A percentile compares a stretch with the other conserved stretches of the same genome.
These are phyloP conservation scores for Claviceps quebecensis DNA, from an alignment of 2,329 filamentous ascomycete species.

Conservation along the genomic window DNA sequence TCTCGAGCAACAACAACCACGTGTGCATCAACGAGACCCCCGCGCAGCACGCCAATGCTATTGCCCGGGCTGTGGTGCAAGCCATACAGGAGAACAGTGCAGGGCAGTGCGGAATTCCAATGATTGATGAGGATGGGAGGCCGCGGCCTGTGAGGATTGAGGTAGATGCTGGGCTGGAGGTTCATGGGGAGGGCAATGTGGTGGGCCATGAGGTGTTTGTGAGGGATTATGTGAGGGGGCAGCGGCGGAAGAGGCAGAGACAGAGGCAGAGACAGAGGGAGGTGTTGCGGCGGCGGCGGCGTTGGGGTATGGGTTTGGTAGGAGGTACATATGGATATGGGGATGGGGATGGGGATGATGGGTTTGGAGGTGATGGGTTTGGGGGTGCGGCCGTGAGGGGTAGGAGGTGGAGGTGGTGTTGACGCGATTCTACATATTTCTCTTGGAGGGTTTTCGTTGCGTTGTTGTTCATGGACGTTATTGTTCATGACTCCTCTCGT, in stretches of 20 bases:
- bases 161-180: constrained; percentile 30
- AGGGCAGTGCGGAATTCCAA: constrained; percentile 25
- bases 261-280: too few species aligned
- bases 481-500: too few species aligned
- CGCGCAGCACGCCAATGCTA: constrained; percentile 24
- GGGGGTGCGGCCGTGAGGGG: too few species aligned
- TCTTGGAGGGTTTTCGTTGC: too few species aligned
- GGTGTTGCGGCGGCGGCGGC: constrained; percentile 7
- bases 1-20: constrained; percentile 35
- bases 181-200: constrained; percentile 30
- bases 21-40: constrained; percentile 28
- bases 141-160: constrained; percentile 27
- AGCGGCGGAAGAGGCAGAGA: neutral
- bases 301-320: too few species aligned
- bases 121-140: constrained; percentile 31
- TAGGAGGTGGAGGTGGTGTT: too few species aligned
- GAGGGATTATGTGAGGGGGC: constrained; percentile 11
- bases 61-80: constrained; percentile 30
- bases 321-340: too few species aligned
- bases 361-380: too few species aligned
- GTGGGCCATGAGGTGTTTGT: constrained; percentile 23
- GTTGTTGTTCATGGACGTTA: too few species aligned
- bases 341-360: too few species aligned
- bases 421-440: too few species aligned
- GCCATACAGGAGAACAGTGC: constrained; percentile 29